These are phyloP conservation scores for Plasmodium inui DNA, from an alignment of 169 alveolate species.

Conservation along the genomic window DNA sequence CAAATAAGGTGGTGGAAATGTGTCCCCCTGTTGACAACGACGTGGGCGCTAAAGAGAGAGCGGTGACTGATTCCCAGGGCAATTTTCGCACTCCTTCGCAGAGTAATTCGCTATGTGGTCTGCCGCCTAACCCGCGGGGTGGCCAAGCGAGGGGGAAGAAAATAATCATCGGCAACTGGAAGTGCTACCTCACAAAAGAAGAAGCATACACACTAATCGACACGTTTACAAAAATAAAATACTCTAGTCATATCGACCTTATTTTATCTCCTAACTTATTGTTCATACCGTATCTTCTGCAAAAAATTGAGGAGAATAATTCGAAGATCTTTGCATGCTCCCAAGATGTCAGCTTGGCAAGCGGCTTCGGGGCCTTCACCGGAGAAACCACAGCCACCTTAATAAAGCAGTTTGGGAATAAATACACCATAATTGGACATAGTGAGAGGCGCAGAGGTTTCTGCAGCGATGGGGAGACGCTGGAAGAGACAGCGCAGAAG, in stretches of 20 bases:
- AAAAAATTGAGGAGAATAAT: slow-evolving; percentile 44
- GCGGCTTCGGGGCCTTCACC: slow-evolving; percentile 82
- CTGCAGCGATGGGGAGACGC: slow-evolving; percentile 27
- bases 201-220: slow-evolving; percentile 67
- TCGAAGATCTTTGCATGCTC: slow-evolving; percentile 64
- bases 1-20: neutral
- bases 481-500: slow-evolving; percentile 39
- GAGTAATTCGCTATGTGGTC: neutral
- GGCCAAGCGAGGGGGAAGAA: slow-evolving; percentile 4
- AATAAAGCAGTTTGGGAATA: slow-evolving; percentile 52
- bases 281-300: slow-evolving; percentile 46
- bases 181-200: slow-evolving; percentile 51
- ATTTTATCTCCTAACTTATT: slow-evolving; percentile 56
- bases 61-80: neutral
- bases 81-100: neutral
- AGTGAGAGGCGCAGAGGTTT: slow-evolving; percentile 65
- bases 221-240: slow-evolving; percentile 33
- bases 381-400: slow-evolving; percentile 86
- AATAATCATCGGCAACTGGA: slow-evolving; percentile 73
- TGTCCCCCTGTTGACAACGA: neutral
- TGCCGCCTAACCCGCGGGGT: neutral
- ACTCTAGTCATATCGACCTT: slow-evolving; percentile 31
- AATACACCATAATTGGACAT: slow-evolving; percentile 68
- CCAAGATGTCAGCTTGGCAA: slow-evolving; percentile 71
- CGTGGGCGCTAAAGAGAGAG: neutral